Base-by-base conservation (phyloP, 495 filamentous ascomycete genomes). In the Hyaloscypha hepaticicola region DNA sequence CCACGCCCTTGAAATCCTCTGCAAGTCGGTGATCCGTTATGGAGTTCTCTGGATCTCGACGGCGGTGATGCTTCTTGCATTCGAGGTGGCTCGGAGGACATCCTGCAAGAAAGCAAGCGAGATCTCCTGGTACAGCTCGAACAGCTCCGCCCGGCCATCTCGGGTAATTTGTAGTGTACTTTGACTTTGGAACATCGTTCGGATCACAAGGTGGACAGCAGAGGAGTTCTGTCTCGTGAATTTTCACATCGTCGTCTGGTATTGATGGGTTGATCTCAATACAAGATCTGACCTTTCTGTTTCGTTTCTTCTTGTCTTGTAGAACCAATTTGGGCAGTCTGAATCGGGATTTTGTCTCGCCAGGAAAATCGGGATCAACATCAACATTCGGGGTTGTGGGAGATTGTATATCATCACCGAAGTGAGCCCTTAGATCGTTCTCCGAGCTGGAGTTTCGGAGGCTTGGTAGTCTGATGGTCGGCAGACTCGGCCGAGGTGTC, bases 71-170 rank as follows among this genome's bases (percentile, higher is more conserved):
- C 25, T 41, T 51, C 29, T 33, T 53, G 45, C 62, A 69, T 0
- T 62, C 51, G 4, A 53, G 21, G 19, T 50, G 51, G 7, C 62
- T 45, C 19, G 66, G 66, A 41, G 66, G 58, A 59, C 66, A 69
- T 7, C 62, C 66, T 9, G 67, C 59, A 41, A 66, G 59, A 33
- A 66, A 69, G 21, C 63, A 69, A 22, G 60, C 63, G n/a, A 64
- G 63, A 45, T 66, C 63, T 38, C 41, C 53, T 22, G 59, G 55
- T 24, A 59, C 41, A 21, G 31, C 49, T 33, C 52, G 41, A 33
- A 60, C 21, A 5, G 8, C 12, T 27, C 24, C 29, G 4, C 48
- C 50, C 14, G 60, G 49, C 52, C 31, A 29, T 19, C 57, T 22
- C 49, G 49, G 49, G 29, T 52, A 24, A n/a, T 34, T 52, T n/a